Evolutionary conservation across 257 asterid genomes (phyloP).

Genomic region (Lantana camara): DNA sequence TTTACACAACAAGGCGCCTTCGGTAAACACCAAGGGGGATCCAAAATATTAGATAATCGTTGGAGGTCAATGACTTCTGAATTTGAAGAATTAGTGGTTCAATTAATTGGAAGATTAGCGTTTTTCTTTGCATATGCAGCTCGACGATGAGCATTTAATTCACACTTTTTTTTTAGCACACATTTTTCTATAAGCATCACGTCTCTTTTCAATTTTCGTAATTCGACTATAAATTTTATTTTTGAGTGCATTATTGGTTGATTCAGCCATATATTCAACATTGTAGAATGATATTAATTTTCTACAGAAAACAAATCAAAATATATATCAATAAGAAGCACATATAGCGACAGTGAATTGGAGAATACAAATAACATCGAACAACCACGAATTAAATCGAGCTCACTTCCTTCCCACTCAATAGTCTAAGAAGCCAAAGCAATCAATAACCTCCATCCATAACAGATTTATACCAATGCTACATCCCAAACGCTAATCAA

Average conservation of each 20-base stretch:
- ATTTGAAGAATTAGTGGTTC: background rate
- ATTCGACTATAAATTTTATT: background rate
- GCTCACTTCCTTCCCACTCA: background rate
- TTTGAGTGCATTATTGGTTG: too few species aligned
- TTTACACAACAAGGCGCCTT: background rate
- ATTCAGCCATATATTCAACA: too few species aligned
- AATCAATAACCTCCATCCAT: conserved; percentile 8
- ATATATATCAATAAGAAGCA: too few species aligned
- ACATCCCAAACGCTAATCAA: too few species aligned
- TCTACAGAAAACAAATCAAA: background rate
- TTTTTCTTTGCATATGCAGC: background rate
- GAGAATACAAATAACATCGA: background rate
- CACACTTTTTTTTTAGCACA: background rate
- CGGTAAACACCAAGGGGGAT: background rate
- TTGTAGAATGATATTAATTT: too few species aligned
- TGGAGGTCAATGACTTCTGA: background rate
- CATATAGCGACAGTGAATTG: too few species aligned
- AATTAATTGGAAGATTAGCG: too few species aligned
- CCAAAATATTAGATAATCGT: background rate
- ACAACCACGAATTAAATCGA: conserved; percentile 1
- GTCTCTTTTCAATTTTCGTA: background rate
- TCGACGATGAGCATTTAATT: background rate
- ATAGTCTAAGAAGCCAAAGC: background rate
- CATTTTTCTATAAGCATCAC: background rate
- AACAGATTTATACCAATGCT: background rate